A percentile compares a stretch with the other conserved stretches of the same genome.
phyloP scores from a whole-genome alignment of 164 flowering plant genomes.

The Dillenia turbinata region DNA sequence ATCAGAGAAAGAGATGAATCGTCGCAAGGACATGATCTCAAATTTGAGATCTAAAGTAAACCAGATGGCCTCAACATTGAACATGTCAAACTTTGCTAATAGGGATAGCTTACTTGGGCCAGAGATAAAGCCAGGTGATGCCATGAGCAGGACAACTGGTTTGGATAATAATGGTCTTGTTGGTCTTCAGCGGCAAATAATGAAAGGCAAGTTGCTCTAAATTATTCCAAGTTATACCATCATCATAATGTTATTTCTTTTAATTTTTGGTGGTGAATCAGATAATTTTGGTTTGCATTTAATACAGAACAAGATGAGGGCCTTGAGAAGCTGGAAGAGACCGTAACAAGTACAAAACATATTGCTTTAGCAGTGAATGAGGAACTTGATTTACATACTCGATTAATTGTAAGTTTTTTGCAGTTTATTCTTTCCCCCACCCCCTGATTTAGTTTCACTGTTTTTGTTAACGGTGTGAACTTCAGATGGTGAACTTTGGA shows the following conservation, averaged over 20 bases:
- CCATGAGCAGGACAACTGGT: slow-evolving; percentile 53
- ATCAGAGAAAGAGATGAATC: slow-evolving; percentile 83
- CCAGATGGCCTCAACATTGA: slow-evolving; percentile 77
- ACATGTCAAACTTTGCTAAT: slow-evolving; percentile 78
- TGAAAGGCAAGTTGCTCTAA: slow-evolving; percentile 55
- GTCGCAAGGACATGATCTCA: slow-evolving; percentile 75
- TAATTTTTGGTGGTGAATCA: neutral
- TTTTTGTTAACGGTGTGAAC: neutral
- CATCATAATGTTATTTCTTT: neutral
- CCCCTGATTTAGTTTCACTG: neutral
- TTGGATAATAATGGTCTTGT: slow-evolving; percentile 81
- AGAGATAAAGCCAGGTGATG: slow-evolving; percentile 55
- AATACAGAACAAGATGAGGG: slow-evolving; percentile 89
- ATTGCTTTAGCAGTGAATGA: slow-evolving; percentile 87
- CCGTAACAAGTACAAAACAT: slow-evolving; percentile 79
- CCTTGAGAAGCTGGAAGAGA: slow-evolving; percentile 79
- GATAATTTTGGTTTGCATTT: slow-evolving; percentile 1
- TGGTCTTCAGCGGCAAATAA: slow-evolving; percentile 75
- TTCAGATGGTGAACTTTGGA: neutral
- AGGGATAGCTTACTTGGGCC: slow-evolving; percentile 87
- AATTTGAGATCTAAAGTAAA: slow-evolving; percentile 73
- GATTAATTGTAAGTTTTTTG: slow-evolving; percentile 62
- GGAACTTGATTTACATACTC: slow-evolving; percentile 73
- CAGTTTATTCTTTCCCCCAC: neutral
- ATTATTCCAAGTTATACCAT: neutral